These are phyloP conservation scores for Xanthoconium separans DNA, from an alignment of 1,284 basidiomycete species.

Conservation along the genomic window DNA sequence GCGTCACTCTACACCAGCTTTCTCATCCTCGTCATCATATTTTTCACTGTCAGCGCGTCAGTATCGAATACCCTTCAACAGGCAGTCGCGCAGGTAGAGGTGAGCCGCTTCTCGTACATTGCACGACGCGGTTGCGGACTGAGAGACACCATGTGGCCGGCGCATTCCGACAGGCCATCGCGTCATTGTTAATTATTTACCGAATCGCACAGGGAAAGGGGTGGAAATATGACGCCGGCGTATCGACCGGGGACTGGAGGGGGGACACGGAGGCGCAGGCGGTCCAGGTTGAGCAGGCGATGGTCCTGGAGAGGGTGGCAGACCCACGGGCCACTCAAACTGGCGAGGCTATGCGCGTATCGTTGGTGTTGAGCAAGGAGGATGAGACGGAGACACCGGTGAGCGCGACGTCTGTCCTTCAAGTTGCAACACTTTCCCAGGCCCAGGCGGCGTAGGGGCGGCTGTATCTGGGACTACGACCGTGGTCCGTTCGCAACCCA, in stretches of 20 bases:
- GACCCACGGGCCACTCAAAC: background rate
- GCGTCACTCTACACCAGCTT: constrained; percentile 23
- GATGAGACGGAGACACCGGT: background rate
- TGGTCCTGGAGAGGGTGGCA: background rate
- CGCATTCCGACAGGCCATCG: constrained; percentile 12
- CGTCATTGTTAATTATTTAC: constrained; percentile 25
- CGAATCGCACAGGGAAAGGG: constrained; percentile 25
- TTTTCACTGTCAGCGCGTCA: constrained; percentile 1
- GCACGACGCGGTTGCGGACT: background rate
- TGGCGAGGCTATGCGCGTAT: background rate
- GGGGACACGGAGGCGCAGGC: constrained; percentile 5
- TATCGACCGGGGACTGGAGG: constrained; percentile 19
- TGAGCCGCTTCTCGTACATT: constrained; percentile 1
- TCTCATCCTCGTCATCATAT: constrained; percentile 22
- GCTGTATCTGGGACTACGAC: background rate
- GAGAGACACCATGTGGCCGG: background rate
- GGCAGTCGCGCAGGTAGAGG: constrained; percentile 20
- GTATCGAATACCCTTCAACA: constrained; percentile 20
- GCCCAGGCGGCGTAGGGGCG: constrained; percentile 2
- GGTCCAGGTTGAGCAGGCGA: background rate
- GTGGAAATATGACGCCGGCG: constrained; percentile 10
- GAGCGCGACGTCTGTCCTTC: background rate
- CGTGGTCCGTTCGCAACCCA: background rate
- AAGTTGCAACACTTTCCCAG: background rate
- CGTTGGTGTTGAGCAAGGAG: constrained; percentile 6